A percentile compares a stretch with the other conserved stretches of the same genome.
These are phyloP conservation scores for Colletotrichum lentis DNA, from an alignment of 2,329 filamentous ascomycete species.

Conservation along the genomic window DNA sequence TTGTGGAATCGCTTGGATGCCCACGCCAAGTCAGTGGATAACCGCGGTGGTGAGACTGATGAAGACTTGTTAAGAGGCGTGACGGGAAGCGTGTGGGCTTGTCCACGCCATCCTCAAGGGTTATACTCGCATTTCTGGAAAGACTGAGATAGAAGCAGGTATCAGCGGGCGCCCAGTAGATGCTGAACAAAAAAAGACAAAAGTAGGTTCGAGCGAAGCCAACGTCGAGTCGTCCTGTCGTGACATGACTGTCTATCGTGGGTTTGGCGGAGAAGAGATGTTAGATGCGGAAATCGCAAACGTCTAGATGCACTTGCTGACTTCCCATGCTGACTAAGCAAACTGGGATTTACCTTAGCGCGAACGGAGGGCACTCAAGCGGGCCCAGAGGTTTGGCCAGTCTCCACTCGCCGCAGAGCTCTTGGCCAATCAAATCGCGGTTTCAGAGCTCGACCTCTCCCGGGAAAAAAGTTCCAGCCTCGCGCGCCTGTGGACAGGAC, in stretches of 20 bases:
- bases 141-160: too few species aligned
- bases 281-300: background rate
- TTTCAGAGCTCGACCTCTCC: slow-evolving; percentile 34
- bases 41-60: background rate
- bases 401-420: slow-evolving; percentile 16
- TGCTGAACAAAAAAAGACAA: too few species aligned
- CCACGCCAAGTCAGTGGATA: background rate
- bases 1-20: too few species aligned
- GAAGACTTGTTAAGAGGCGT: background rate
- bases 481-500: slow-evolving; percentile 31
- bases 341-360: slow-evolving; percentile 8
- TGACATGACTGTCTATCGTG: background rate
- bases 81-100: background rate
- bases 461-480: slow-evolving; percentile 39
- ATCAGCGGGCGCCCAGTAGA: background rate
- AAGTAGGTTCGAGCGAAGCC: background rate
- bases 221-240: background rate
- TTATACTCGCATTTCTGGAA: too few species aligned
- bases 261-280: background rate
- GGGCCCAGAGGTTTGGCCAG: slow-evolving; percentile 11
- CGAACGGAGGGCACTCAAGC: background rate
- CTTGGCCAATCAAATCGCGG: slow-evolving; percentile 13
- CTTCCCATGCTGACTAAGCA: slow-evolving; percentile 7
- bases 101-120: background rate
- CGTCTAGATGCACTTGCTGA: background rate